Base-by-base conservation (phyloP, 2,329 filamentous ascomycete genomes). In the Aspergillus sp. region DNA sequence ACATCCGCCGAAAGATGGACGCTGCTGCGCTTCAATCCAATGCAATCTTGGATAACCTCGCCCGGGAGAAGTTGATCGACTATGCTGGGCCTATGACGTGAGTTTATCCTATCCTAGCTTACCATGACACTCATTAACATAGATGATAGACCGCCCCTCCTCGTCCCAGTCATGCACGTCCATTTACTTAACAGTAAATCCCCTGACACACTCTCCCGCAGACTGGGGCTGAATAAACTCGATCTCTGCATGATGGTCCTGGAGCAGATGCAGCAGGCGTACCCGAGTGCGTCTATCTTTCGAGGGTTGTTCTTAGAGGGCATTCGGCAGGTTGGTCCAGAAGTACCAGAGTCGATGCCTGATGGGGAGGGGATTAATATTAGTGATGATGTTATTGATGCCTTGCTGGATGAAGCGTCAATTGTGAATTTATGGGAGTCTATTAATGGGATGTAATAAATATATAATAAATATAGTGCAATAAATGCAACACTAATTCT, bases 11-110 rank as follows among this genome's bases (percentile, higher is more conserved):
- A 12, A 58, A 51, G 39, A 51, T 49, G 19, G 59, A 59, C 33
- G 40, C 47, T 9, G 59, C 59, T 5, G 61, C 61, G 1, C 50
- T 57, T 4, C 51, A 44, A 26, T 57, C 59, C 4, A 64, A 63
- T 29, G 43, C 50, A 5, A 50, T 59, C 6, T 40, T 64, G 1
- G 61, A 64, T 34, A 48, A 42, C 9, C 39, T 65, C 7, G 56
- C 52, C 9, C 47, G 52, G 11, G 58, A 57, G 10, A 49, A 46
- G 12, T 42, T 61, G 1, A 48, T 61, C 4, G 48, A 42, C 30
- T 56, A 50, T 36, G 51, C 52, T 7, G 45, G 48, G 3, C 57
- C 53, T 7, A 57, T 57, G 54, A 57, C 53, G 54, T 57, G 37
- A 40, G 54, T 47, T 47, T 6, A 19, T 27, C 13, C 10, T 4